A percentile compares a stretch with the other conserved stretches of the same genome.
These are phyloP conservation scores for Kuraishia cidri DNA, from an alignment of 805 yeast genomes.

Conservation along the genomic window DNA sequence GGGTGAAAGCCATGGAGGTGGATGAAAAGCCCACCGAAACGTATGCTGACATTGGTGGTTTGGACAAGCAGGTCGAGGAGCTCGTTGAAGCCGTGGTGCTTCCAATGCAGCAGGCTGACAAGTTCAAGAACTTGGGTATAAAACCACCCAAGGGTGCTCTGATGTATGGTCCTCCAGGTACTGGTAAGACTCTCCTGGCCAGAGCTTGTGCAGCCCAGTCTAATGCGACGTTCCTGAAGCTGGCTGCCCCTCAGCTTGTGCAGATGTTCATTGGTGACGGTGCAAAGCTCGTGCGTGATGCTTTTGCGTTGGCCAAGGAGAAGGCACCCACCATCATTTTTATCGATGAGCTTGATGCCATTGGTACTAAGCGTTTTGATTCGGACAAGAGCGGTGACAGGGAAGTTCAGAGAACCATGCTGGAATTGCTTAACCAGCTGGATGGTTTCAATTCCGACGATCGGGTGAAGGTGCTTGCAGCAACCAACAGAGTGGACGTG, in stretches of 20 bases:
- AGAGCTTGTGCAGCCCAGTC: constrained; percentile 99
- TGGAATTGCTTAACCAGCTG: constrained; percentile 91
- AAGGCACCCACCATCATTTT: constrained; percentile 97
- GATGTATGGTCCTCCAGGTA: constrained; percentile 99
- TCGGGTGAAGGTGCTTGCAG: constrained; percentile 94
- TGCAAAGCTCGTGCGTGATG: constrained; percentile 94
- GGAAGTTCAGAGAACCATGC: constrained; percentile 98
- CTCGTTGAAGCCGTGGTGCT: constrained; percentile 96
- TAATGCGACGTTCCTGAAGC: constrained; percentile 90
- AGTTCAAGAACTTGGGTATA: constrained; percentile 88
- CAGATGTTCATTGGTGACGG: constrained; percentile 99
- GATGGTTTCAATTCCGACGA: constrained; percentile 98
- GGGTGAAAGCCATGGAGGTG: constrained; percentile 98
- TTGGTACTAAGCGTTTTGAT: constrained; percentile 97
- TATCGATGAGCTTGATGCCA: constrained; percentile 97
- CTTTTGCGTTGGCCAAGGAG: constrained; percentile 94
- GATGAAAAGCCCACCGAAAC: constrained; percentile 98
- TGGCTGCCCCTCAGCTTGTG: constrained; percentile 97
- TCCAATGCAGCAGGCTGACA: constrained; percentile 98
- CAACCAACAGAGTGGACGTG: constrained; percentile 96
- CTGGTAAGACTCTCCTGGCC: constrained; percentile 95
- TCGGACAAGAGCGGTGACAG: constrained; percentile 97
- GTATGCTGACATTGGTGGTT: constrained; percentile 95
- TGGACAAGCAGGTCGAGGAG: constrained; percentile 97
- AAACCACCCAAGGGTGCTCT: constrained; percentile 98